A percentile compares a stretch with the other conserved stretches of the same genome.
Conservation (phyloP, 805 yeast genomes). For the Yarrowia osloensis region DNA sequence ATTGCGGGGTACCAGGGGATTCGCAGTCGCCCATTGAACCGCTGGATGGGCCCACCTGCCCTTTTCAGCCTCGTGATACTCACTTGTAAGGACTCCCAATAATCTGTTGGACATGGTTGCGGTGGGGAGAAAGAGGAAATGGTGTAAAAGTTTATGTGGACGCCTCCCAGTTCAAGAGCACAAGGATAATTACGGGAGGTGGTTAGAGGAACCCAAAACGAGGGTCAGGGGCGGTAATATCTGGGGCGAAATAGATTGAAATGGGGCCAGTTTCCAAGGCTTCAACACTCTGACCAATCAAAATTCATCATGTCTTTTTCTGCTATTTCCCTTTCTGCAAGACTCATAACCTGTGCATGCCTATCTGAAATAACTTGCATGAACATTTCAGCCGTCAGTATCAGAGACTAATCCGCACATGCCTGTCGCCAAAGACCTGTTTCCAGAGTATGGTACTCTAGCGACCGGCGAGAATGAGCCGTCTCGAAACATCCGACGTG, state of each 20-base stretch:
- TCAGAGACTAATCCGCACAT: neutral
- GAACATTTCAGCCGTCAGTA: neutral
- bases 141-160: constrained; percentile 27
- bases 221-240: neutral
- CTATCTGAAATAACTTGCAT: neutral
- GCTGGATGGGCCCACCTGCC: neutral
- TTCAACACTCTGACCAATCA: neutral
- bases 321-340: neutral
- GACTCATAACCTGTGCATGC: constrained; percentile 11
- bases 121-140: constrained; percentile 26
- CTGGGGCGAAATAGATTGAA: too few relatives aligned
- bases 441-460: constrained; percentile 24
- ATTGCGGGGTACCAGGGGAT: neutral
- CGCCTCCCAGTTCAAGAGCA: constrained; percentile 31
- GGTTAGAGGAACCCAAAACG: neutral
- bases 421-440: constrained; percentile 14
- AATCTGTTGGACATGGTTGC: constrained; percentile 30
- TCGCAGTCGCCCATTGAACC: neutral
- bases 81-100: constrained; percentile 29
- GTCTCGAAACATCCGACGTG: constrained; percentile 1
- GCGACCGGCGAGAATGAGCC: constrained; percentile 17
- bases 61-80: neutral
- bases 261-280: too few relatives aligned
- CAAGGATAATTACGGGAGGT: neutral
- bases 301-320: neutral